Conservation (phyloP, 202 grass and related monocot genomes). For the Dendrocalamus latiflorus region DNA sequence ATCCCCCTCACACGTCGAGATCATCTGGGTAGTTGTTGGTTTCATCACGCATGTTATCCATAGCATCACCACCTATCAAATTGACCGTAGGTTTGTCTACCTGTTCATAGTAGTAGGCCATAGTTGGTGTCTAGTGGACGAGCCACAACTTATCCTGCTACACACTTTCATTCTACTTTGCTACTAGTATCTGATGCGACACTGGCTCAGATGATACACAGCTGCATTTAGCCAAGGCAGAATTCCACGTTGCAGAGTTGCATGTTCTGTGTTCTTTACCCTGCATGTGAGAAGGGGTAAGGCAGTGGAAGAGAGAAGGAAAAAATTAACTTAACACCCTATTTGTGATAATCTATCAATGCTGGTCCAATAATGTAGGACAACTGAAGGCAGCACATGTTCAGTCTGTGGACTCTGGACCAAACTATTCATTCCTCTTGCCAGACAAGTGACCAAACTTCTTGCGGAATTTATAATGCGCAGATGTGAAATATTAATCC, state of each 20-base stretch:
- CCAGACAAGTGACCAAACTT: neutral
- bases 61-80: neutral
- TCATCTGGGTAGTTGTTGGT: constrained; percentile 9
- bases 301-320: neutral
- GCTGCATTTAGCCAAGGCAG: constrained; percentile 15
- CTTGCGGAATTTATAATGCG: neutral
- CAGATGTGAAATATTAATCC: neutral
- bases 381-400: constrained; percentile 11
- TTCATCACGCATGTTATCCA: constrained; percentile 34
- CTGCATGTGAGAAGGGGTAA: neutral
- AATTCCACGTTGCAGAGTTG: neutral
- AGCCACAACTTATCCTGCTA: neutral
- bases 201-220: neutral
- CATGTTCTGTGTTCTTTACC: neutral
- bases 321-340: too few relatives aligned
- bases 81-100: neutral
- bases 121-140: neutral
- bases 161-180: neutral
- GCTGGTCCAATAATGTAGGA: constrained; percentile 8
- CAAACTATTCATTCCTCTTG: neutral
- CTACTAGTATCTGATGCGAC: neutral
- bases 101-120: neutral
- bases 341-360: neutral
- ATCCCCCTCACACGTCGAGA: neutral
- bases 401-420: neutral